phyloP scores from a whole-genome alignment of 768 basidiomycete species.

The Mycena vitilis region DNA sequence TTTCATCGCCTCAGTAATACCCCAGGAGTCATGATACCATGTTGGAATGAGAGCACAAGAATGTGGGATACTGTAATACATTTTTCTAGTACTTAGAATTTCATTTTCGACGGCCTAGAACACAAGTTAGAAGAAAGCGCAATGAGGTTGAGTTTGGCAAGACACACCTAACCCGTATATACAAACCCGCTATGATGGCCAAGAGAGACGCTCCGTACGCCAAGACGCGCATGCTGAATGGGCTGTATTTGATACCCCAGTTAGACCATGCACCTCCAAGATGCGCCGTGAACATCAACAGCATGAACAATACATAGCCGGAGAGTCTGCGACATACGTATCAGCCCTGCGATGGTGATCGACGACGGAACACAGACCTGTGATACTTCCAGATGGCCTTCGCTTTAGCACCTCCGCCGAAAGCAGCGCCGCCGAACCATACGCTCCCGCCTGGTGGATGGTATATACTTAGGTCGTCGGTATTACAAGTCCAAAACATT shows the following conservation, averaged over 20 bases:
- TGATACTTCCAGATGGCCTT: conserved; percentile 89
- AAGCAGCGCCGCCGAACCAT: conserved; percentile 76
- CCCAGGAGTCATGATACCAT: conserved; percentile 42
- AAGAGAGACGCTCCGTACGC: conserved; percentile 69
- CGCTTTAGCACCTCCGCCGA: conserved; percentile 79
- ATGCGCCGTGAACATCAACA: conserved; percentile 70
- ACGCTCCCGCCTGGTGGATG: conserved; percentile 63
- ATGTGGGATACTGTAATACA: conserved; percentile 43
- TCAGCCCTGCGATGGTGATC: conserved; percentile 12
- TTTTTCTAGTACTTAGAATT: conserved; percentile 48
- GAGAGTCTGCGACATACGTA: conserved; percentile 60
- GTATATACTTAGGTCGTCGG: background rate
- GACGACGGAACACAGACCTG: conserved; percentile 49
- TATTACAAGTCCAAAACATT: no score
- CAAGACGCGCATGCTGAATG: conserved; percentile 55
- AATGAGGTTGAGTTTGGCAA: background rate
- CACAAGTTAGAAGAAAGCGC: conserved; percentile 7
- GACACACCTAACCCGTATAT: conserved; percentile 64
- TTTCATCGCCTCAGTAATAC: conserved; percentile 81
- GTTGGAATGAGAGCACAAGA: conserved; percentile 4
- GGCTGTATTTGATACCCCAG: conserved; percentile 61
- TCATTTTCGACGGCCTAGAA: conserved; percentile 73
- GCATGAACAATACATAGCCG: conserved; percentile 76
- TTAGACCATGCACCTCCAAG: conserved; percentile 78
- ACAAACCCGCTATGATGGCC: conserved; percentile 56